Percentiles rank a stretch among this genome's conserved stretches.
phyloP scores from a whole-genome alignment of 176 grass and related monocot genomes.

The Eleusine indica region DNA sequence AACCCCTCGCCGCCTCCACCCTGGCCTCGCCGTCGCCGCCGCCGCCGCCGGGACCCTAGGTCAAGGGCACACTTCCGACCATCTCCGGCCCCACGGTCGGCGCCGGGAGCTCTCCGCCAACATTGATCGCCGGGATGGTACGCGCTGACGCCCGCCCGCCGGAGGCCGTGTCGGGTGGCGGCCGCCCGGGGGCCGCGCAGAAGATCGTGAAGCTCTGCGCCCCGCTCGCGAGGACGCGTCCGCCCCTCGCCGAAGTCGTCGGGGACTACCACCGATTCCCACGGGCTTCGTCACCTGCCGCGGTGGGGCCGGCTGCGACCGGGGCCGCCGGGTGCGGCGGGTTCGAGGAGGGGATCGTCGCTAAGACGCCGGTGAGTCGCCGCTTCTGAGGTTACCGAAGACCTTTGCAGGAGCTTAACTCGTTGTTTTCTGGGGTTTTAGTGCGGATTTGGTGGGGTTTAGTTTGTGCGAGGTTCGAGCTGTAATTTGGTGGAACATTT shows the following conservation, averaged over 20 bases:
- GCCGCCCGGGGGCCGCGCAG: slow-evolving; percentile 41
- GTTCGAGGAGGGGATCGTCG: slow-evolving; percentile 59
- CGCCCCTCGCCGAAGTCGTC: slow-evolving; percentile 40
- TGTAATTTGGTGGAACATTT: slow-evolving; percentile 21
- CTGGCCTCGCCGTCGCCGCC: slow-evolving; percentile 10
- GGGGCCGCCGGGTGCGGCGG: slow-evolving; percentile 25
- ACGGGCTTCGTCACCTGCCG: neutral
- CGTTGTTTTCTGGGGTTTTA: slow-evolving; percentile 23
- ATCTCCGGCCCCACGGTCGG: slow-evolving; percentile 24
- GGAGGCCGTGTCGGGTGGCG: slow-evolving; percentile 61
- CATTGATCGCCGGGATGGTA: slow-evolving; percentile 23
- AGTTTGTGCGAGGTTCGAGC: neutral
- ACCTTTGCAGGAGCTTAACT: slow-evolving; percentile 15
- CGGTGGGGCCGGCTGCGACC: neutral
- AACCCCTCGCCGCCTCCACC: slow-evolving; percentile 30
- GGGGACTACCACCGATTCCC: slow-evolving; percentile 64
- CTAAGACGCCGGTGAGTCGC: slow-evolving; percentile 70
- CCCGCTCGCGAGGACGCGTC: slow-evolving; percentile 9
- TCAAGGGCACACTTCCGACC: neutral
- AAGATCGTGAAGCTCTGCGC: slow-evolving; percentile 55
- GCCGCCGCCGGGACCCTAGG: slow-evolving; percentile 44
- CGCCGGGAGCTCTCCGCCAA: neutral
- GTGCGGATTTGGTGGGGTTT: slow-evolving; percentile 29
- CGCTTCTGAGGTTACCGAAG: neutral
- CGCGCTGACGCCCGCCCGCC: neutral